Base-by-base conservation (phyloP, 2,329 filamentous ascomycete genomes). In the Ophiostoma ips region DNA sequence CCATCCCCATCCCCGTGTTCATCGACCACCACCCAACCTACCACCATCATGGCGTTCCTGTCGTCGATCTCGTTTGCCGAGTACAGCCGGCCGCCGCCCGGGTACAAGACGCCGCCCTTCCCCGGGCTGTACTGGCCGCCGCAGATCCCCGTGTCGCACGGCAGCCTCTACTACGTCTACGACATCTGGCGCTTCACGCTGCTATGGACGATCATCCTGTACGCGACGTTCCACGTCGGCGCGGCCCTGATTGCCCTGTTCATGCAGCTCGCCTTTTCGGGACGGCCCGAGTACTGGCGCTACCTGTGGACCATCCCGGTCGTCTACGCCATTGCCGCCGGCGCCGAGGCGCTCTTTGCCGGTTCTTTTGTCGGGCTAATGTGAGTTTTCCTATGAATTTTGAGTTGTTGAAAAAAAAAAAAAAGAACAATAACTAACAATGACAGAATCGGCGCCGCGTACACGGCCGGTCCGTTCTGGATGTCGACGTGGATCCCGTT, bases 401-500 rank as follows among this genome's bases (percentile, higher is more conserved):
- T n/a, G n/a, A 12, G 13, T 2, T 44, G 38, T 12, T n/a, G 5
- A 36, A 34, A 49, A 10, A n/a, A n/a, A n/a, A n/a, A n/a, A n/a
- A 28, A 28, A 28, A 28, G 5, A 8, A 8, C 24, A 5, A 28
- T 40, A 6, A 12, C 50, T 50, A 41, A 50, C 48, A 10, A 28
- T 7, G 1, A n/a, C 55, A 89, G 85, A 46, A 69, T 94, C 18
- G 87, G 85, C 12, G 85, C 83, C 9, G 77, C 90, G 34, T 95
- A 94, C 62, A 77, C 80, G 58, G 77, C 83, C 2, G 89, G 87
- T 40, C 87, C 83, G 65, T 94, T 90, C 62, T 74, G 81, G 59
- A 92, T 95, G 87, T 90, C 87, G 43, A 95, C 89, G 0, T 95
- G 88, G 88, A 85, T 94, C 48, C 89, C 89, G 0, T 84, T 92